Conservation (phyloP, 345 rosid species). For the Murraya paniculata region DNA sequence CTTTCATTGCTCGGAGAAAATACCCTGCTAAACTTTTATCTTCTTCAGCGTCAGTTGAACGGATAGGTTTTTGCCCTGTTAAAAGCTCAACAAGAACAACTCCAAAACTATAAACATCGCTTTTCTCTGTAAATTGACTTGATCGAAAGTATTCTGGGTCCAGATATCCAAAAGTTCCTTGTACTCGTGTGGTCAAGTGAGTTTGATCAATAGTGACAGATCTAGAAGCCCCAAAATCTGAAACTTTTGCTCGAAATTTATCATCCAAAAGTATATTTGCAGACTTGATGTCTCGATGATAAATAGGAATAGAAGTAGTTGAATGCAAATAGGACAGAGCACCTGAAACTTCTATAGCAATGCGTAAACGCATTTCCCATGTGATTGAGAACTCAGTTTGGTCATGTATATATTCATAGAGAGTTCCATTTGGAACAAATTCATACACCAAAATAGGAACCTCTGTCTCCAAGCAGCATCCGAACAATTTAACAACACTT, state of each 20-base stretch:
- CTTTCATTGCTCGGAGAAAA: constrained; percentile 12
- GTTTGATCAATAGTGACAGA: constrained; percentile 1
- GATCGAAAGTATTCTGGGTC: not conserved
- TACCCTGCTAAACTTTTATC: not conserved
- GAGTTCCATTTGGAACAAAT: not conserved
- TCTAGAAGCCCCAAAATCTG: not conserved
- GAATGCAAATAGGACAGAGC: constrained; percentile 18
- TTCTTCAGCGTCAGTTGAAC: not conserved
- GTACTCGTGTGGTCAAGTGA: constrained; percentile 12
- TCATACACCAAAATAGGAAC: not conserved
- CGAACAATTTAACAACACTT: not conserved
- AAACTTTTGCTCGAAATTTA: not conserved
- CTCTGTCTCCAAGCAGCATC: not conserved
- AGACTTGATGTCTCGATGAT: constrained; percentile 11
- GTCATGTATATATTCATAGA: not conserved
- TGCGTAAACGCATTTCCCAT: constrained; percentile 18
- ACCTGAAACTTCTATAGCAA: not conserved
- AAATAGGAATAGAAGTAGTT: constrained; percentile 8
- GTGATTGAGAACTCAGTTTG: not conserved
- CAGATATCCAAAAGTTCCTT: not conserved
- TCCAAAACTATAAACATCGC: not conserved
- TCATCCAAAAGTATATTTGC: constrained; percentile 3
- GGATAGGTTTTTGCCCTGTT: not conserved
- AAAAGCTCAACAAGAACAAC: not conserved
- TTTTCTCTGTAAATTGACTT: not conserved